Evolutionary conservation across 2,329 filamentous ascomycete genomes (phyloP).

Genomic region (Pseudonectria foliicola): DNA sequence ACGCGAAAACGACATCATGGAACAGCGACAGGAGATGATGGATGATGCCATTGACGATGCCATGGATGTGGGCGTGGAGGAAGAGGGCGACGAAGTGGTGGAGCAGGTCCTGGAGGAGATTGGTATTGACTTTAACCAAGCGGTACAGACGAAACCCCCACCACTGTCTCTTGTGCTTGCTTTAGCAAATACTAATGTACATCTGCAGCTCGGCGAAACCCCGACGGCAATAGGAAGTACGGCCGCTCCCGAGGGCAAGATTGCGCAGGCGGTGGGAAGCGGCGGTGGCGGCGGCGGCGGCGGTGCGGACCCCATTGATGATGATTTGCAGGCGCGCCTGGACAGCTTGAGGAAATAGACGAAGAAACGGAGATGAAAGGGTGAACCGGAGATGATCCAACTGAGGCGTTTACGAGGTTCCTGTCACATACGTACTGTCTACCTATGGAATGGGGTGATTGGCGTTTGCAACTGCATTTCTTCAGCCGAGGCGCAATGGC

Average conservation of each 20-base stretch:
- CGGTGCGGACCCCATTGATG: conserved; percentile 61
- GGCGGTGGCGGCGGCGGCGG: conserved; percentile 46
- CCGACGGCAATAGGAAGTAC: conserved; percentile 74
- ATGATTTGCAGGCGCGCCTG: conserved; percentile 87
- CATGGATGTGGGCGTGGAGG: conserved; percentile 82
- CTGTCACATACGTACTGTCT: no score
- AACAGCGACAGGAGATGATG: conserved; percentile 99
- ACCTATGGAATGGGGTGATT: no score
- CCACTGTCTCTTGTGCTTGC: not conserved
- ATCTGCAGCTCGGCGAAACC: conserved; percentile 75
- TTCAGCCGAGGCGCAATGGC: no score
- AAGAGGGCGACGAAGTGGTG: conserved; percentile 93
- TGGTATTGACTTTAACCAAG: conserved; percentile 83
- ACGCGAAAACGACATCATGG: conserved; percentile 98
- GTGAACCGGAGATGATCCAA: not conserved
- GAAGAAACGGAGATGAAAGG: not conserved
- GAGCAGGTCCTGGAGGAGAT: conserved; percentile 97
- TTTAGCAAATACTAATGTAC: conserved; percentile 21
- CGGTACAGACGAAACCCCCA: conserved; percentile 54
- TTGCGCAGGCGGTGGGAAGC: conserved; percentile 80
- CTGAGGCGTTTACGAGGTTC: no score
- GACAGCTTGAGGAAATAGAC: conserved; percentile 67
- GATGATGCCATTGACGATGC: conserved; percentile 97
- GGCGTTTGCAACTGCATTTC: no score
- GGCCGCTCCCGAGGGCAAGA: conserved; percentile 63